phyloP scores from a whole-genome alignment of 2,329 filamentous ascomycete genomes.

The Scleromitrula shiraiana region DNA sequence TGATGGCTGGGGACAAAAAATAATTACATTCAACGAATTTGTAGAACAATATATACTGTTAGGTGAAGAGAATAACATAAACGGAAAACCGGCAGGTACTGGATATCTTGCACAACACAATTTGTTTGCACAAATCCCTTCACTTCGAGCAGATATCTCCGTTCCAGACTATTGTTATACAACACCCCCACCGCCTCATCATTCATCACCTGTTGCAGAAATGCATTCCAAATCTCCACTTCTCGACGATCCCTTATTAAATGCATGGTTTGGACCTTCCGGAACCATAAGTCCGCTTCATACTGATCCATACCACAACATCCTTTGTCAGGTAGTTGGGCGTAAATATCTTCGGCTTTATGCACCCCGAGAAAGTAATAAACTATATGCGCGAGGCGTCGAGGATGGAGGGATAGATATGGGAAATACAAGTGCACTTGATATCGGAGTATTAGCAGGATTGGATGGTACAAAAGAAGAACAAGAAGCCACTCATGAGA shows the following conservation, averaged over 20 bases:
- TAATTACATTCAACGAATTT: constrained; percentile 69
- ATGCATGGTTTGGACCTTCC: constrained; percentile 87
- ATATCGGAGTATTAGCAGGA: constrained; percentile 63
- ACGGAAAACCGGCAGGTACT: constrained; percentile 30
- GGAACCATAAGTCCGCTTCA: constrained; percentile 89
- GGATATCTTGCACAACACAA: constrained; percentile 92
- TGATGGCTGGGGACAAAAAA: constrained; percentile 71
- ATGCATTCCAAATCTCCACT: constrained; percentile 33
- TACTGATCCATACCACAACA: constrained; percentile 89
- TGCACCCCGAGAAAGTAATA: constrained; percentile 51
- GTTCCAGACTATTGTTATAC: constrained; percentile 83
- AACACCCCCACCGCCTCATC: constrained; percentile 49
- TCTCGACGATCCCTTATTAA: constrained; percentile 58
- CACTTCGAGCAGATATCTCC: constrained; percentile 64
- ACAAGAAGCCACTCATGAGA: constrained; percentile 11
- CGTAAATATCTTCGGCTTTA: constrained; percentile 90
- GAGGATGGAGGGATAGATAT: constrained; percentile 72
- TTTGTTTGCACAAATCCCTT: constrained; percentile 74
- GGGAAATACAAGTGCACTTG: constrained; percentile 79
- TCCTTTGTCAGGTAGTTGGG: constrained; percentile 83
- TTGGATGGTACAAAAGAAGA: constrained; percentile 38
- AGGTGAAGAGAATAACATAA: neutral
- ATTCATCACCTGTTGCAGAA: constrained; percentile 36
- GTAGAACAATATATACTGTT: constrained; percentile 35
- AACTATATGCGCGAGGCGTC: constrained; percentile 52